A percentile compares a stretch with the other conserved stretches of the same genome.
Evolutionary conservation across 768 basidiomycete genomes (phyloP).

Genomic region (Trametes cubensis): DNA sequence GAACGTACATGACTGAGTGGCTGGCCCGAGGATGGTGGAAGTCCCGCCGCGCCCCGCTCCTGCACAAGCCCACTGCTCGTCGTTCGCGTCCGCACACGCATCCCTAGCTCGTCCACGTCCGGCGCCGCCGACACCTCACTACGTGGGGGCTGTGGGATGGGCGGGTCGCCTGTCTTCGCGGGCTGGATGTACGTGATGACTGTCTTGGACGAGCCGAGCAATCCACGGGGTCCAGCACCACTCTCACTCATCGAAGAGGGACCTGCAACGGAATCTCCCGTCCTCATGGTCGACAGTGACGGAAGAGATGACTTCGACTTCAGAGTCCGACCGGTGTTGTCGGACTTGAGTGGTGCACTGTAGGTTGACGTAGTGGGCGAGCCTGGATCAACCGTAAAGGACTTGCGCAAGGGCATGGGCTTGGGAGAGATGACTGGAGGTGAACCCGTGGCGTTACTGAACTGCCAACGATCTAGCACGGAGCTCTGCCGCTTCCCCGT

Average conservation of each 20-base stretch:
- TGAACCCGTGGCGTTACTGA: slow-evolving; percentile 38
- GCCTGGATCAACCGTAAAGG: slow-evolving; percentile 39
- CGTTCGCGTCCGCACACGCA: slow-evolving; percentile 33
- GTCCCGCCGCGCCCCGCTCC: slow-evolving; percentile 17
- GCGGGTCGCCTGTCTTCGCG: slow-evolving; percentile 49
- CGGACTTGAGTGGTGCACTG: slow-evolving; percentile 32
- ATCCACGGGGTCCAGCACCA: slow-evolving; percentile 28
- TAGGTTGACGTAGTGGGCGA: slow-evolving; percentile 25
- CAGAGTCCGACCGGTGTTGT: slow-evolving; percentile 39
- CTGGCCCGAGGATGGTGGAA: slow-evolving; percentile 55
- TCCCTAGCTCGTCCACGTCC: slow-evolving; percentile 44
- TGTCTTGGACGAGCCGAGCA: slow-evolving; percentile 75
- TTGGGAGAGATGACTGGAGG: slow-evolving; percentile 42
- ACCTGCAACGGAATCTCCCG: slow-evolving; percentile 28
- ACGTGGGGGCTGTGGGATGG: slow-evolving; percentile 29
- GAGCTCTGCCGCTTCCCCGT: slow-evolving; percentile 39
- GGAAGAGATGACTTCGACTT: slow-evolving; percentile 48
- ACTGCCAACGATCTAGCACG: slow-evolving; percentile 75
- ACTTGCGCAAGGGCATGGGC: slow-evolving; percentile 43
- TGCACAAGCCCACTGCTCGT: slow-evolving; percentile 29
- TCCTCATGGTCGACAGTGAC: slow-evolving; percentile 34
- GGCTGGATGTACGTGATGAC: slow-evolving; percentile 66
- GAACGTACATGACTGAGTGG: slow-evolving; percentile 88
- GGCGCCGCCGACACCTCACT: slow-evolving; percentile 16
- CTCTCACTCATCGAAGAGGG: slow-evolving; percentile 26